Evolutionary conservation across 768 basidiomycete genomes (phyloP).

Genomic region (Chlorophyllum brunneum): DNA sequence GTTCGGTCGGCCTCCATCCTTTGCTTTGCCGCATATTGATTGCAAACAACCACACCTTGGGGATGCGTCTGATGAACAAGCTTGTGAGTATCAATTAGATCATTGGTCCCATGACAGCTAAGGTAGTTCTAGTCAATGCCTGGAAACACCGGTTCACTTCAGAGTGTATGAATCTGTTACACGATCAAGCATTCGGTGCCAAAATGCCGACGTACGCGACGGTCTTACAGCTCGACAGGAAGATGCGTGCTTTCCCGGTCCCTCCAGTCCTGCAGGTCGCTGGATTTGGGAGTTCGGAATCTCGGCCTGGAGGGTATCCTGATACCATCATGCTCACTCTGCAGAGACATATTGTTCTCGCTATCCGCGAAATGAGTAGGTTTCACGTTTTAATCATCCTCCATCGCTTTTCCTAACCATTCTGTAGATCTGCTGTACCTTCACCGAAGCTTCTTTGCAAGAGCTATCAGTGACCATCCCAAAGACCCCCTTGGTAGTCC

Average conservation of each 20-base stretch:
- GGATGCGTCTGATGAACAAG: slow-evolving; percentile 49
- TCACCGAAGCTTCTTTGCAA: slow-evolving; percentile 71
- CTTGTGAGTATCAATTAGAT: slow-evolving; percentile 40
- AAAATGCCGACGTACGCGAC: slow-evolving; percentile 66
- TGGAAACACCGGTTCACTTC: slow-evolving; percentile 71
- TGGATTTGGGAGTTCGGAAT: slow-evolving; percentile 58
- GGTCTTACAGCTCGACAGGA: slow-evolving; percentile 63
- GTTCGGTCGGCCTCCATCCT: slow-evolving; percentile 67
- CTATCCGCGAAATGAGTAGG: slow-evolving; percentile 68
- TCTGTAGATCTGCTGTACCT: slow-evolving; percentile 65
- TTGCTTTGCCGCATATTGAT: slow-evolving; percentile 63
- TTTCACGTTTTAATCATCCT: slow-evolving; percentile 14
- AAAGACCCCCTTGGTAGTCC: slow-evolving; percentile 72
- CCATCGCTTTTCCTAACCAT: slow-evolving; percentile 7
- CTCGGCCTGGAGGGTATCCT: slow-evolving; percentile 38
- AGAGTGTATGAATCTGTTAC: slow-evolving; percentile 65
- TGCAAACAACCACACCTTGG: slow-evolving; percentile 54
- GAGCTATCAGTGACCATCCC: slow-evolving; percentile 68
- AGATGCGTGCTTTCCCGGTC: slow-evolving; percentile 64
- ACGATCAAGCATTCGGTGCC: slow-evolving; percentile 70
- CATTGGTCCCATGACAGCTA: neutral
- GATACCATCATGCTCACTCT: slow-evolving; percentile 52
- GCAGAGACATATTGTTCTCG: slow-evolving; percentile 65
- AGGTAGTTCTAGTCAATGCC: slow-evolving; percentile 41
- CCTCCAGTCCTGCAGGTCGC: slow-evolving; percentile 63